A percentile compares a stretch with the other conserved stretches of the same genome.
phyloP scores from a whole-genome alignment of 2,329 filamentous ascomycete genomes.

The Aspergillus calidoustus region DNA sequence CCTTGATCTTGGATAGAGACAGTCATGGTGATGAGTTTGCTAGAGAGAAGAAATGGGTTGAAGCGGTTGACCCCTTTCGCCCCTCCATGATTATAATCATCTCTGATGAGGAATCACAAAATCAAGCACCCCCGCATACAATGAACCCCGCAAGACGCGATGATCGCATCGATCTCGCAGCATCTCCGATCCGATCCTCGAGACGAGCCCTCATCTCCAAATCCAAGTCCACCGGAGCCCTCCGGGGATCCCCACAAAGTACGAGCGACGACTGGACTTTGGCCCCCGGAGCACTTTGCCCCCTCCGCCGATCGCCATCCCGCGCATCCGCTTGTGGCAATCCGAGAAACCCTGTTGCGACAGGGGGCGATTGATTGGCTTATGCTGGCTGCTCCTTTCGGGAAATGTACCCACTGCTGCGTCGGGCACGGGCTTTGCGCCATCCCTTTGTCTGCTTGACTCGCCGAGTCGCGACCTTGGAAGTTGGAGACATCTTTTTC shows the following conservation, averaged over 20 bases:
- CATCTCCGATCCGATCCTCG: not conserved
- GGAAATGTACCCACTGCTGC: not conserved
- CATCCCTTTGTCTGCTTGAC: not conserved
- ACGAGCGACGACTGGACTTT: not conserved
- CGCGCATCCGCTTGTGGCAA: not conserved
- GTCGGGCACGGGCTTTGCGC: too few relatives aligned
- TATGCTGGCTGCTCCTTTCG: not conserved
- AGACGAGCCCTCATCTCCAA: not conserved
- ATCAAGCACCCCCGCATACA: not conserved
- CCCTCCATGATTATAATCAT: not conserved
- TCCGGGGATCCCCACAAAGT: not conserved
- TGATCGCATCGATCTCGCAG: not conserved
- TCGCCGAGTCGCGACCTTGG: not conserved
- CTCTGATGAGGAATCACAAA: not conserved
- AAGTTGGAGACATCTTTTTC: not conserved
- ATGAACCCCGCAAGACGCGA: not conserved
- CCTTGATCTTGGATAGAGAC: conserved; percentile 37
- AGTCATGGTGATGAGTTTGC: not conserved
- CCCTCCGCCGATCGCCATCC: not conserved
- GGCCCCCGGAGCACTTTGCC: not conserved
- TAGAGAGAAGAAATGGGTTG: not conserved
- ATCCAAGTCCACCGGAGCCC: not conserved
- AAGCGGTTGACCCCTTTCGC: not conserved
- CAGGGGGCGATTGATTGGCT: not conserved
- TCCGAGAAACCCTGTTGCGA: not conserved